A percentile compares a stretch with the other conserved stretches of the same genome.
Evolutionary conservation across 805 yeast species (phyloP).

Genomic region (Teunomyces tritomae): DNA sequence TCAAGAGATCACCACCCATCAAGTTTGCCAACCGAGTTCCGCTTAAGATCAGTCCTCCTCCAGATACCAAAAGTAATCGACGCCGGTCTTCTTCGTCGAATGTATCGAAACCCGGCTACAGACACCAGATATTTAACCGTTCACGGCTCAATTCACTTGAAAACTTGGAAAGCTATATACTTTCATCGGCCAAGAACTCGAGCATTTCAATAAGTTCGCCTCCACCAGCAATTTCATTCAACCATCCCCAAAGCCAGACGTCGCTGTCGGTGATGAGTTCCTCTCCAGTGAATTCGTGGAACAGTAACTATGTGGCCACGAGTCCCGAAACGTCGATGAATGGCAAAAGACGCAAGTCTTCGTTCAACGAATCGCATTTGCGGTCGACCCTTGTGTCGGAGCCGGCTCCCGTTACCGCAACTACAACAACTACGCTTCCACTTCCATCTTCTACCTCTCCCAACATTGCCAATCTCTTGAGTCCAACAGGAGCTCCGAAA

Average conservation of each 20-base stretch:
- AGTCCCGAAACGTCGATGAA: constrained; percentile 9
- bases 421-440: constrained; percentile 4
- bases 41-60: constrained; percentile 37
- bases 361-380: constrained; percentile 42
- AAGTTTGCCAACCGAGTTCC: constrained; percentile 45
- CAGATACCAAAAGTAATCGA: constrained; percentile 18
- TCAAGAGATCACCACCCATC: constrained; percentile 31
- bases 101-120: constrained; percentile 19
- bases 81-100: constrained; percentile 30
- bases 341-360: constrained; percentile 31
- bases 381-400: constrained; percentile 39
- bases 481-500: constrained; percentile 9
- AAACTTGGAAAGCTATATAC: constrained; percentile 40
- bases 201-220: constrained; percentile 34
- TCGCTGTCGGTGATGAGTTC: constrained; percentile 14
- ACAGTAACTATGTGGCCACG: constrained; percentile 14
- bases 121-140: constrained; percentile 34
- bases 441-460: constrained; percentile 9
- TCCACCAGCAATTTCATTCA: constrained; percentile 18
- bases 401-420: constrained; percentile 11
- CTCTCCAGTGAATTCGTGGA: constrained; percentile 25
- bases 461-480: constrained; percentile 12
- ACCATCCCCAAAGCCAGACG: constrained; percentile 6
- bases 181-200: constrained; percentile 39
- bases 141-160: constrained; percentile 43